These are phyloP conservation scores for Eucalyptus cladocalyx DNA, from an alignment of 345 rosid genomes.

Conservation along the genomic window DNA sequence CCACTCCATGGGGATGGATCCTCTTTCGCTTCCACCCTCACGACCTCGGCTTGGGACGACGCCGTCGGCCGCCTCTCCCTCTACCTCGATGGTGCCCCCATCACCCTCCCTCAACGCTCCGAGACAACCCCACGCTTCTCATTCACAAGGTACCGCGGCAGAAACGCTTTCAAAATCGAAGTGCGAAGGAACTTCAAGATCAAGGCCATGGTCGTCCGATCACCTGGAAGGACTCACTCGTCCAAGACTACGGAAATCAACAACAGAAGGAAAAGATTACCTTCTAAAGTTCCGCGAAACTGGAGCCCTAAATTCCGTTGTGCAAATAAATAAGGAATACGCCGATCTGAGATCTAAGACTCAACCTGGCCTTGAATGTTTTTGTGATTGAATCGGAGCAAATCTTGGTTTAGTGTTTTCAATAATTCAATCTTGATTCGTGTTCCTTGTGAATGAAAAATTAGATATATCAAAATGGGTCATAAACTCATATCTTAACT, in stretches of 20 bases:
- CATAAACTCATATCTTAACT: no score
- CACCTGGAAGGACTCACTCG: neutral
- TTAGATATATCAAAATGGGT: no score
- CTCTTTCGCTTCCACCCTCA: slow-evolving; percentile 6
- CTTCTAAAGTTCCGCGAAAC: neutral
- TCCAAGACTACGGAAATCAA: neutral
- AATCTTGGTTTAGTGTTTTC: no score
- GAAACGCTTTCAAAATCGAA: neutral
- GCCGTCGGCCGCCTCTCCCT: slow-evolving; percentile 2
- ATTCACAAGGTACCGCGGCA: neutral
- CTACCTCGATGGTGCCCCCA: neutral
- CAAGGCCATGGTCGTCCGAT: slow-evolving; percentile 7
- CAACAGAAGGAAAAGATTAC: neutral
- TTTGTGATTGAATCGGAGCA: no score
- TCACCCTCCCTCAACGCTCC: neutral
- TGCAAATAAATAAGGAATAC: no score
- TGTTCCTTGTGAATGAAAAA: no score
- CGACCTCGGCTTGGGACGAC: slow-evolving; percentile 10
- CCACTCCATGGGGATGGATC: slow-evolving; percentile 5
- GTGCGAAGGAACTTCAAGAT: slow-evolving; percentile 1
- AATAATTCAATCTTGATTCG: no score
- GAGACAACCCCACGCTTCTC: neutral
- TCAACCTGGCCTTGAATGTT: no score
- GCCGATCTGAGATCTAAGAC: no score
- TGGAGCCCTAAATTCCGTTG: neutral